Conservation (phyloP, 2,329 filamentous ascomycete genomes). For the Acrocalymma vagum region DNA sequence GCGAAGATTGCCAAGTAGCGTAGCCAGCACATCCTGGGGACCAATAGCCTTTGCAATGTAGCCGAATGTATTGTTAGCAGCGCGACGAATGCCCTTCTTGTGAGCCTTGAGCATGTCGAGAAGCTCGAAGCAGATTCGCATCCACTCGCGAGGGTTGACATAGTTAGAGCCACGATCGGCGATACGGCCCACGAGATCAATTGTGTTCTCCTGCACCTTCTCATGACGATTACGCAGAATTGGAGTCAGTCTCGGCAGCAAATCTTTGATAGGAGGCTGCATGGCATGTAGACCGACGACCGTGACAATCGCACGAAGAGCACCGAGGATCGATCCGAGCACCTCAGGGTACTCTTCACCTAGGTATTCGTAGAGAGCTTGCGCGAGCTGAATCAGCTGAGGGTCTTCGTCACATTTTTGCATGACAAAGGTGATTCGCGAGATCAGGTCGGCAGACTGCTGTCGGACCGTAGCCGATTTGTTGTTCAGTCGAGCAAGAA, state of each 20-base stretch:
- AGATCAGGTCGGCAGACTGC: constrained; percentile 95
- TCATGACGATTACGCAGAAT: constrained; percentile 98
- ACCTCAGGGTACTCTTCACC: constrained; percentile 99
- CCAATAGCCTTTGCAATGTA: constrained; percentile 99
- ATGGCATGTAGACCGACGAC: constrained; percentile 98
- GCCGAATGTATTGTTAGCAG: constrained; percentile 99
- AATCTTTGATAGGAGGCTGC: constrained; percentile 96
- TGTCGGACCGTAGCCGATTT: constrained; percentile 96
- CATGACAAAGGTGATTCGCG: constrained; percentile 98
- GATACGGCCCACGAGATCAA: constrained; percentile 96
- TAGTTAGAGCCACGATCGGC: constrained; percentile 96
- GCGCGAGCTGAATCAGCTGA: constrained; percentile 91
- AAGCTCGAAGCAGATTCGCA: constrained; percentile 99
- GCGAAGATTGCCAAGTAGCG: constrained; percentile 92
- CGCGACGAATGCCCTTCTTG: constrained; percentile 98
- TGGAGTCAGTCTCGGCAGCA: constrained; percentile 93
- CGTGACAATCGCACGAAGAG: constrained; percentile 93
- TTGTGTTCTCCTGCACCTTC: constrained; percentile 99
- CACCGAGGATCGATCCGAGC: constrained; percentile 93
- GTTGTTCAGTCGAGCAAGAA: constrained; percentile 96
- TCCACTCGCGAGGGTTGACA: constrained; percentile 98
- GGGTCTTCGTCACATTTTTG: constrained; percentile 97
- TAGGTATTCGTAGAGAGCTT: constrained; percentile 96
- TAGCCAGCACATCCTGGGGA: constrained; percentile 95
- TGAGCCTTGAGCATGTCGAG: constrained; percentile 99